phyloP scores from a whole-genome alignment of 352 stramenopile genomes.

The Phytophthora melonis region DNA sequence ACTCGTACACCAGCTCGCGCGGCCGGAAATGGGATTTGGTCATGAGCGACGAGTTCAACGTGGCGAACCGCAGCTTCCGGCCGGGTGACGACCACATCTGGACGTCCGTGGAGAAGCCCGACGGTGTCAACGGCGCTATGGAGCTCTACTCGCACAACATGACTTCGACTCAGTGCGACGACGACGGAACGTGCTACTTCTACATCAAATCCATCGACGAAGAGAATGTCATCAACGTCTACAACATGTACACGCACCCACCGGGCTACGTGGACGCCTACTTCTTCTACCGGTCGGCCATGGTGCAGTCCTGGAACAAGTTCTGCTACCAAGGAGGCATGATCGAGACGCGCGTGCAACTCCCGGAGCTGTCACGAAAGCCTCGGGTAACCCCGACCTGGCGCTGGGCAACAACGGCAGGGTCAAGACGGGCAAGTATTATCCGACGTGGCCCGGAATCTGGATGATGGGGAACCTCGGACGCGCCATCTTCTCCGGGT shows the following conservation, averaged over 20 bases:
- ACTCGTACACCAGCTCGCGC: conserved; percentile 49
- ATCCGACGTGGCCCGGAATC: conserved; percentile 89
- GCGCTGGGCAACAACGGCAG: conserved; percentile 27
- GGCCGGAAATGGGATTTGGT: conserved; percentile 65
- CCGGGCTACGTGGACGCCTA: conserved; percentile 49
- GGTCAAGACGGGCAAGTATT: conserved; percentile 72
- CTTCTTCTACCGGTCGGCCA: conserved; percentile 71
- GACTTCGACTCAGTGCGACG: conserved; percentile 57
- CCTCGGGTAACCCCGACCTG: conserved; percentile 54
- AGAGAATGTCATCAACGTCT: conserved; percentile 53
- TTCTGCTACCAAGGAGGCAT: conserved; percentile 96
- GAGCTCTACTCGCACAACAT: conserved; percentile 92
- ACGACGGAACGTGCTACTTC: conserved; percentile 53
- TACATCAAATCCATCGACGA: conserved; percentile 52
- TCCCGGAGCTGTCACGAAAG: conserved; percentile 80
- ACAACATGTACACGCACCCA: conserved; percentile 61
- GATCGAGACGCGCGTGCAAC: conserved; percentile 85
- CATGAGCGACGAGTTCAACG: conserved; percentile 96
- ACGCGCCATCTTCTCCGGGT: conserved; percentile 91
- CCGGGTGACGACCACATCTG: conserved; percentile 94
- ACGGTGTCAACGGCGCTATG: conserved; percentile 90
- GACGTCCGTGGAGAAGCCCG: conserved; percentile 95
- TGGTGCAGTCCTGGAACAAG: conserved; percentile 95
- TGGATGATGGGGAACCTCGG: conserved; percentile 95
- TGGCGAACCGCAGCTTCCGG: conserved; percentile 83